phyloP scores from a whole-genome alignment of 371 early-diverging fungal species.

The Apophysomyces ossiformis region DNA sequence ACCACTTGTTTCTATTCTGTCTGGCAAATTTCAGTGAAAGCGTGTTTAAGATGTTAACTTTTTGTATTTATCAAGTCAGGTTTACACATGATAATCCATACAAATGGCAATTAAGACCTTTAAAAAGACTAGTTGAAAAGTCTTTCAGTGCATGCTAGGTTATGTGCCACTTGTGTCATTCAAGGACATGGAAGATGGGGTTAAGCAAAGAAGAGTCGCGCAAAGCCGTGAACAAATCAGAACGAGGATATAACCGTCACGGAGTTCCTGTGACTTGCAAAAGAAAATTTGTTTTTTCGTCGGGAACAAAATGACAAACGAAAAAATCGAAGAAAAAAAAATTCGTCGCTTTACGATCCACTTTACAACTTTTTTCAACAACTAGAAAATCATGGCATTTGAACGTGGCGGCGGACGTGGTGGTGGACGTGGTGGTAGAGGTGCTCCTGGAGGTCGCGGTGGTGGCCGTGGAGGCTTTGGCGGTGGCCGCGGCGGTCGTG shows the following conservation, averaged over 20 bases:
- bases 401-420: constrained; percentile 44
- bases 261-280: constrained; percentile 2
- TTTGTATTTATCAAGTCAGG: too few species aligned
- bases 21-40: too few species aligned
- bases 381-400: constrained; percentile 30
- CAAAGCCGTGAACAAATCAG: too few species aligned
- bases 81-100: too few species aligned
- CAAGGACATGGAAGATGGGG: too few species aligned
- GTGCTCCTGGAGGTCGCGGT: constrained; percentile 47
- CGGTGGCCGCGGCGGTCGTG: constrained; percentile 41
- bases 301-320: not conserved
- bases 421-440: constrained; percentile 51
- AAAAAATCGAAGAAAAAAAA: constrained; percentile 5
- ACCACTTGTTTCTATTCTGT: too few species aligned
- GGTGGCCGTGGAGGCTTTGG: constrained; percentile 59
- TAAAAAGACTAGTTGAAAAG: too few species aligned
- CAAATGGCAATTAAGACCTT: too few species aligned
- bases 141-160: too few species aligned
- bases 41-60: too few species aligned
- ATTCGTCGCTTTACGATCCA: constrained; percentile 14
- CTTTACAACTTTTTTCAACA: constrained; percentile 4
- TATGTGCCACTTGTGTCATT: too few species aligned
- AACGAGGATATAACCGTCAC: not conserved
- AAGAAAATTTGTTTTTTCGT: constrained; percentile 6
- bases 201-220: too few species aligned